Base-by-base conservation (phyloP, 2,329 filamentous ascomycete genomes). In the Aspergillus texensis region DNA sequence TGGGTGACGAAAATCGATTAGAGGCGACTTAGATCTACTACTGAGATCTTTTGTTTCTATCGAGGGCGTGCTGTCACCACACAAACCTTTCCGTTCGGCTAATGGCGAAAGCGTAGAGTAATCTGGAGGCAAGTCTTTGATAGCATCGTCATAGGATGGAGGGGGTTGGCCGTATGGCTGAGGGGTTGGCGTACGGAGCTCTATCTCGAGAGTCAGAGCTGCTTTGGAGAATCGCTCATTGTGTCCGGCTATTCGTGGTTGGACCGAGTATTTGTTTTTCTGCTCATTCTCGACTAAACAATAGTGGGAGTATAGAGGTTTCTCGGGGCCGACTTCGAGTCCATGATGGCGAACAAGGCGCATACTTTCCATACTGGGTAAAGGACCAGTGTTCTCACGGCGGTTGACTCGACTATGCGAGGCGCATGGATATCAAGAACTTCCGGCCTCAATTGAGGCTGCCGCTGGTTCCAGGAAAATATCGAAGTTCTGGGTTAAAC, bases 121-220 rank as follows among this genome's bases (percentile, higher is more conserved):
- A 62, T 73, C 73, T 8, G 76, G 77, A 46, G 77, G 76, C 14
- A 76, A 66, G 63, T 79, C 76, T 46, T 57, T 62, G 32, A 74
- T 57, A 21, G 69, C 75, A 61, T 78, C 73, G 26, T 72, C 64
- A 60, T 78, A 78, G 24, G 75, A 65, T 14, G 76, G 75, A 19
- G 75, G 75, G 10, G 71, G 68, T 28, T 60, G 53, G 26, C 63
- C 68, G 65, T 75, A 72, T 59, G 34, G 67, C 10, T 63, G 67
- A 10, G 62, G 67, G 12, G 69, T 60, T 14, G 62, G 58, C 21
- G 60, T 57, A 14, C 53, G 55, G 32, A 69, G 61, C 53, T 61
- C 60, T 26, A 66, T 50, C 60, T 68, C 67, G 32, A 66, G 63
- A 12, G 53, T 36, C 32, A 61, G 30, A 19, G 30, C 39, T 12